Base-by-base conservation (phyloP, 495 filamentous ascomycete species). In the Podospora appendiculata region DNA sequence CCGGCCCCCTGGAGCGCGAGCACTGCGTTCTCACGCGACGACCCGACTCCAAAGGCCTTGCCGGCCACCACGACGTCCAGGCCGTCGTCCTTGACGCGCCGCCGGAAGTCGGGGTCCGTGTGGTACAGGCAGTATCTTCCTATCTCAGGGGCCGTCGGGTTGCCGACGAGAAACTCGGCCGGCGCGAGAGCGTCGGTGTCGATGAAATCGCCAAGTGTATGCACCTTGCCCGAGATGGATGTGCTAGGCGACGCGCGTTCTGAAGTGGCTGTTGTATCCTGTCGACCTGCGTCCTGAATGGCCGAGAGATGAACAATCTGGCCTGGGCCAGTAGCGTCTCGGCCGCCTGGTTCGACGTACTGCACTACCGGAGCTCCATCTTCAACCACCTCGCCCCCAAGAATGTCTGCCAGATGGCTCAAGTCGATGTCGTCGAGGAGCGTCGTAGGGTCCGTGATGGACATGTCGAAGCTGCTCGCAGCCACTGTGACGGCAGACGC, bases 111-210 rank as follows among this genome's bases (percentile, higher is more conserved):
- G 3, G 36, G 36, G 36, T 38, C 10, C 36, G 36, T 38, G 36
- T 38, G 36, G 36, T 11, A 11, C 10, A 38, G 36, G 36, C 36
- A 38, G 36, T 11, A 38, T 13, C 13, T 38, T 2, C 36, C 36
- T 13, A 38, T 10, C 36, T 38, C 10, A 3, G 9, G 10, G 36
- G 36, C 10, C 10, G 36, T 11, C 10, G 36, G 36, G 36, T 38
- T 38, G 36, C 36, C 36, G 3, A 38, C 13, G 36, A 38, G 36
- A 7, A 13, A 10, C 13, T 38, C 51, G 10, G 51, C 45, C 36
- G 51, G 47, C 19, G 51, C 51, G 17, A 45, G 19, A 13, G 51
- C 51, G 44, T 53, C 47, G 36, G 51, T 53, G 51, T 53, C 47
- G 51, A 53, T 43, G 51, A 53, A 36, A 19, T 43, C 51, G 9